These are phyloP conservation scores for Strobilomyces confusus DNA, from an alignment of 768 basidiomycete genomes.

Conservation along the genomic window DNA sequence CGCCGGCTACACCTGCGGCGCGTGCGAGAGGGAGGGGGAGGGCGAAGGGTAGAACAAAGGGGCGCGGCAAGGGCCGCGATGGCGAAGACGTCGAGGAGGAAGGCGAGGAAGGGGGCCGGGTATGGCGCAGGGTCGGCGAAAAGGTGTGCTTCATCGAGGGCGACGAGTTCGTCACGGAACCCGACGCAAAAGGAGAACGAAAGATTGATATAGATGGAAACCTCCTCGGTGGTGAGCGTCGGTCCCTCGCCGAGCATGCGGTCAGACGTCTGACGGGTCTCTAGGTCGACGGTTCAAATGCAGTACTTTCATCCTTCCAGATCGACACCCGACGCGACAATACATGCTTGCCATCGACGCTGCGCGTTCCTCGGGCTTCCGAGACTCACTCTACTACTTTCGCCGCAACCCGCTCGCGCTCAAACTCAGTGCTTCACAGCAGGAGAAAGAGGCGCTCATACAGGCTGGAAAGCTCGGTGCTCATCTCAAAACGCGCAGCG, in stretches of 20 bases:
- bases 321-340: slow-evolving; percentile 74
- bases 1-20: slow-evolving; percentile 27
- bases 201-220: slow-evolving; percentile 88
- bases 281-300: slow-evolving; percentile 87
- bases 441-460: slow-evolving; percentile 92
- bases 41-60: slow-evolving; percentile 41
- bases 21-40: slow-evolving; percentile 34
- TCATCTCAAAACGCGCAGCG: slow-evolving; percentile 85
- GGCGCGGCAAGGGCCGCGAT: slow-evolving; percentile 30
- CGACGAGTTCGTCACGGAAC: slow-evolving; percentile 83
- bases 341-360: slow-evolving; percentile 99
- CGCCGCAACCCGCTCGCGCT: slow-evolving; percentile 85
- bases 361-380: slow-evolving; percentile 91
- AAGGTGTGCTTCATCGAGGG: slow-evolving; percentile 75
- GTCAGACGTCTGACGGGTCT: not conserved
- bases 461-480: slow-evolving; percentile 82
- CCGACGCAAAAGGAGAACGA: slow-evolving; percentile 82
- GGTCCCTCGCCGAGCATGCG: not conserved
- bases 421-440: slow-evolving; percentile 85
- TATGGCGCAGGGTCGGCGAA: slow-evolving; percentile 71
- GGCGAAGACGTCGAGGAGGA: slow-evolving; percentile 42
- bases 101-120: slow-evolving; percentile 48
- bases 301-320: slow-evolving; percentile 80
- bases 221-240: slow-evolving; percentile 70
- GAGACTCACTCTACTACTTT: slow-evolving; percentile 98